Conservation (phyloP, 768 basidiomycete genomes). For the Podaxis sp. region DNA sequence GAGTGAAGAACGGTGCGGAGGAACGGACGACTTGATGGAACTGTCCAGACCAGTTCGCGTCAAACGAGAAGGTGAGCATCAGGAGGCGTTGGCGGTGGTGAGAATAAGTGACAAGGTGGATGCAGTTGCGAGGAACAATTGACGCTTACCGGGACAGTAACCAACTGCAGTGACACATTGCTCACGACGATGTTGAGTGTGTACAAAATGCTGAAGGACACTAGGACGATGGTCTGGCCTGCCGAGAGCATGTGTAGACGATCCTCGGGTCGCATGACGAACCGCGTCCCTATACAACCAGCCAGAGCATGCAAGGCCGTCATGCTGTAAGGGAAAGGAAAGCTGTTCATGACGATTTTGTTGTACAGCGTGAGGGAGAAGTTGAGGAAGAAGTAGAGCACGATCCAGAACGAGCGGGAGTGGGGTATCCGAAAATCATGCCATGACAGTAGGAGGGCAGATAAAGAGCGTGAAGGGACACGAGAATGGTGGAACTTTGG, state of each 20-base stretch:
- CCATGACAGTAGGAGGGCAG: neutral
- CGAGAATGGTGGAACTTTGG: neutral
- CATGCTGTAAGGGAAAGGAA: constrained; percentile 95
- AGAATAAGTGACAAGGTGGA: neutral
- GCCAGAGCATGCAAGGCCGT: constrained; percentile 90
- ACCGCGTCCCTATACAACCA: constrained; percentile 75
- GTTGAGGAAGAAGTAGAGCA: constrained; percentile 87
- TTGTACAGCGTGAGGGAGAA: constrained; percentile 92
- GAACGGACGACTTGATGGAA: constrained; percentile 98
- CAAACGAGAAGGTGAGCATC: neutral
- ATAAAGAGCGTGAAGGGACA: neutral
- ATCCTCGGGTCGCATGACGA: constrained; percentile 41
- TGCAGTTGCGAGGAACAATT: neutral
- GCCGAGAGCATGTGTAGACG: constrained; percentile 31
- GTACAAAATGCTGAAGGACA: constrained; percentile 85
- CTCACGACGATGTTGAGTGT: constrained; percentile 93
- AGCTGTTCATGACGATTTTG: constrained; percentile 86
- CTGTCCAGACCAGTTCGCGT: constrained; percentile 32
- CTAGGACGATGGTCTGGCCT: constrained; percentile 58
- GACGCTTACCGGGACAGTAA: constrained; percentile 79
- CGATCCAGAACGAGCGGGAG: constrained; percentile 52
- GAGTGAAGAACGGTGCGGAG: constrained; percentile 88
- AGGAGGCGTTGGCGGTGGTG: too few species aligned
- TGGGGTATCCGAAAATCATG: neutral
- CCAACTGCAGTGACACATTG: constrained; percentile 84